These are phyloP conservation scores for Sporormia fimetaria DNA, from an alignment of 495 filamentous ascomycete genomes.

Conservation along the genomic window DNA sequence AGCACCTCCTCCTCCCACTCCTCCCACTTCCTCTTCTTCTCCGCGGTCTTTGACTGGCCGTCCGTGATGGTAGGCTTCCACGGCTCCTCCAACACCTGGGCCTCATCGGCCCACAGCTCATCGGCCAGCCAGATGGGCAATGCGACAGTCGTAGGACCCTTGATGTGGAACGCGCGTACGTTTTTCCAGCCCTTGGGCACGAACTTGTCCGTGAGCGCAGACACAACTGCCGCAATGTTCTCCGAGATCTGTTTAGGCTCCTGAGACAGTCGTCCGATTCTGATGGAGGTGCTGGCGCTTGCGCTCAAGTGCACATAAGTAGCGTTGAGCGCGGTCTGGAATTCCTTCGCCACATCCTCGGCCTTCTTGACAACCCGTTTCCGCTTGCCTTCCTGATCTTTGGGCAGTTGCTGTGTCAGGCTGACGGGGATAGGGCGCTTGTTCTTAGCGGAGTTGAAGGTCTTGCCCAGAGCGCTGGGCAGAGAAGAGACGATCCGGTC, in stretches of 20 bases:
- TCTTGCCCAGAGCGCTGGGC: constrained; percentile 69
- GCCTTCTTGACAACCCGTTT: constrained; percentile 41
- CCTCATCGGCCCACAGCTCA: constrained; percentile 78
- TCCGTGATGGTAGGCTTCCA: constrained; percentile 22
- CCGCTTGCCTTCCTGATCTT: constrained; percentile 57
- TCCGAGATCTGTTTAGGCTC: constrained; percentile 61
- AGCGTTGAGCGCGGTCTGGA: constrained; percentile 55
- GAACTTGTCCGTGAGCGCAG: constrained; percentile 59
- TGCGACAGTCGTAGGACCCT: constrained; percentile 72
- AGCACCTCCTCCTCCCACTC: constrained; percentile 26
- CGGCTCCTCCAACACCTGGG: constrained; percentile 58
- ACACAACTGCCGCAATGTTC: constrained; percentile 64
- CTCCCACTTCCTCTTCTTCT: constrained; percentile 31
- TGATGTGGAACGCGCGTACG: constrained; percentile 74
- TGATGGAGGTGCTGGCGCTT: constrained; percentile 30
- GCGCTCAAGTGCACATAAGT: constrained; percentile 66
- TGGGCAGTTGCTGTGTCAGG: constrained; percentile 23
- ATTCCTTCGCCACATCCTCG: constrained; percentile 52
- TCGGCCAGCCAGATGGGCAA: constrained; percentile 85
- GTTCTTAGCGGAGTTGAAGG: constrained; percentile 63
- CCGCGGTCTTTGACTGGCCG: constrained; percentile 31
- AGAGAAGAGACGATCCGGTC: constrained; percentile 67
- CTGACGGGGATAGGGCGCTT: constrained; percentile 84
- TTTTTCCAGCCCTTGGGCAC: constrained; percentile 77
- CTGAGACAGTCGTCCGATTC: constrained; percentile 54